Conservation (phyloP, 106 monocot genomes). For the Gastrodia elata region DNA sequence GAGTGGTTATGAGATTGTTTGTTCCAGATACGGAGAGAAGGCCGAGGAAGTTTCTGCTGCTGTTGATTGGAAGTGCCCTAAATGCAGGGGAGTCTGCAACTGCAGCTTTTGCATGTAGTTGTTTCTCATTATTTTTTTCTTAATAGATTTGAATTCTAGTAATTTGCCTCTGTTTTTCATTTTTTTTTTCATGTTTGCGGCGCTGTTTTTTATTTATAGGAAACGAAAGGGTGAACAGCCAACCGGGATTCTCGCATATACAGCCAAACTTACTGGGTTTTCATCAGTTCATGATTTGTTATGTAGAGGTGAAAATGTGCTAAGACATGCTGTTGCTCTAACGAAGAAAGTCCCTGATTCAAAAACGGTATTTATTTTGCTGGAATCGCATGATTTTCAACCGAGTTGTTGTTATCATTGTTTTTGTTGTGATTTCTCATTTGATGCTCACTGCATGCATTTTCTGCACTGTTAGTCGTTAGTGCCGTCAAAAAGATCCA, state of each 20-base stretch:
- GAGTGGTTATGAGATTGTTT: not conserved
- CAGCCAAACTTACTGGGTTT: slow-evolving; percentile 58
- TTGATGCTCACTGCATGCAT: not conserved
- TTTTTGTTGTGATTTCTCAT: not conserved
- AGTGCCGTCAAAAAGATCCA: slow-evolving; percentile 9
- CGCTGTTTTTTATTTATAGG: slow-evolving; percentile 19
- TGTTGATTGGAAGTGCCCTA: slow-evolving; percentile 19
- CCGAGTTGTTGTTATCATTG: not conserved
- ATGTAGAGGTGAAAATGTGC: not conserved
- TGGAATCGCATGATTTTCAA: not conserved
- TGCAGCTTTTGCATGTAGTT: slow-evolving; percentile 27
- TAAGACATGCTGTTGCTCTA: not conserved
- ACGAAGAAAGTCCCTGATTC: not conserved
- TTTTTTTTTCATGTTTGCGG: not conserved
- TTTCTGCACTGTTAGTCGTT: not conserved
- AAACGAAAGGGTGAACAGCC: slow-evolving; percentile 64
- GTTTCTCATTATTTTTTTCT: not conserved
- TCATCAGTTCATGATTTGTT: slow-evolving; percentile 59
- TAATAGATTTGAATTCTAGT: not conserved
- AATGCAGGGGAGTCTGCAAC: slow-evolving; percentile 18
- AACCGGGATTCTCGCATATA: slow-evolving; percentile 58
- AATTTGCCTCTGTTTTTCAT: not conserved
- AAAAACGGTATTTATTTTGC: slow-evolving; percentile 4
- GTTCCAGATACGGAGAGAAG: slow-evolving; percentile 16
- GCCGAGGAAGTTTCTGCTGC: slow-evolving; percentile 6